These are phyloP conservation scores for Buddleja alternifolia DNA, from an alignment of 257 asterid genomes.

Conservation along the genomic window DNA sequence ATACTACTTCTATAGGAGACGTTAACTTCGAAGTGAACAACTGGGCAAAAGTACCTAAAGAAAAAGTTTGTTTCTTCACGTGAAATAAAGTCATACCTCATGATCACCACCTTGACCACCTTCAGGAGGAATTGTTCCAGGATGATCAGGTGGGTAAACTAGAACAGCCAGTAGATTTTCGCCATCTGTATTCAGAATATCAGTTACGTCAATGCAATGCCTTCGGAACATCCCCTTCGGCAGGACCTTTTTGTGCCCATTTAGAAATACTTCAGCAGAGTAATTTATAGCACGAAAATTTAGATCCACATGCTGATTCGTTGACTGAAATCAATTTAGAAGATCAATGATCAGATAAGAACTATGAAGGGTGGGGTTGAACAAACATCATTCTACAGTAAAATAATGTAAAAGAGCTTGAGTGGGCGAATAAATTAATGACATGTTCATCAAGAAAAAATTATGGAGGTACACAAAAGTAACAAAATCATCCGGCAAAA, in stretches of 20 bases:
- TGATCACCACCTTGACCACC: conserved; percentile 99
- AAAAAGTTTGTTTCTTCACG: conserved; percentile 1
- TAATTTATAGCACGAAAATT: conserved; percentile 90
- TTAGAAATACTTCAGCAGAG: conserved; percentile 87
- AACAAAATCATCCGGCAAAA: conserved; percentile 17
- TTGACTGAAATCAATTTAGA: conserved; percentile 56
- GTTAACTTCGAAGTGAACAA: not conserved
- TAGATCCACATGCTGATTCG: conserved; percentile 66
- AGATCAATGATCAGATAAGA: conserved; percentile 33
- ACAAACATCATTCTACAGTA: conserved; percentile 18
- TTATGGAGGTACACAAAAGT: not conserved
- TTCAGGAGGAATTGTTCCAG: conserved; percentile 84
- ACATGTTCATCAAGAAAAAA: not conserved
- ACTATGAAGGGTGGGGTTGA: not conserved
- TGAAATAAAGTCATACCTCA: conserved; percentile 65
- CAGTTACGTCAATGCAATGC: conserved; percentile 77
- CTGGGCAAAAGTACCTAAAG: not conserved
- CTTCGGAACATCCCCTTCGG: conserved; percentile 99
- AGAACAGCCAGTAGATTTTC: conserved; percentile 86
- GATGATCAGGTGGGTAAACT: conserved; percentile 97
- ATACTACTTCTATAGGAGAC: not conserved
- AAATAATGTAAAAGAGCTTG: conserved; percentile 1
- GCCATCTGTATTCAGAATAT: conserved; percentile 60
- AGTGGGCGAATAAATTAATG: conserved; percentile 8
- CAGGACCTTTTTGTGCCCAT: conserved; percentile 83